phyloP scores from a whole-genome alignment of 73 alveolate genomes.

The Chromera velia region DNA sequence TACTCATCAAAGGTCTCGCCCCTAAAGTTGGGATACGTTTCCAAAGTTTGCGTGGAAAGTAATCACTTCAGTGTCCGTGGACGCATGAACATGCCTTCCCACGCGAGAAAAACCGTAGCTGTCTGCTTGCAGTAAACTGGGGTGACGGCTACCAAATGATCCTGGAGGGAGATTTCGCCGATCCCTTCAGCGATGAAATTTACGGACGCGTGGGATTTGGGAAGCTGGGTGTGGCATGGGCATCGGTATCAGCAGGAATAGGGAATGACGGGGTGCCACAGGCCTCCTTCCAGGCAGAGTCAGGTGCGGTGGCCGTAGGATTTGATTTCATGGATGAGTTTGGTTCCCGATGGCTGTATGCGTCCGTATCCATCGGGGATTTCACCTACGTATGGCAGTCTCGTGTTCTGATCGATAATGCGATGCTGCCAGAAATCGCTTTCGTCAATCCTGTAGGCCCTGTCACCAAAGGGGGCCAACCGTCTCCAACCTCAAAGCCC shows the following conservation, averaged over 20 bases:
- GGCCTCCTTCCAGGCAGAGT: neutral
- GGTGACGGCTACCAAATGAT: neutral
- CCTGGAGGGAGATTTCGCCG: neutral
- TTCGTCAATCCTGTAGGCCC: too few relatives aligned
- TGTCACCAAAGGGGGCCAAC: too few relatives aligned
- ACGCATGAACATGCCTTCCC: too few relatives aligned
- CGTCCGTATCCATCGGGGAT: neutral
- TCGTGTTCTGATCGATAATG: neutral
- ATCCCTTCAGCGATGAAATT: neutral
- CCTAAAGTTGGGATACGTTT: too few relatives aligned
- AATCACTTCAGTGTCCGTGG: too few relatives aligned
- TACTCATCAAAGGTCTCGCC: too few relatives aligned
- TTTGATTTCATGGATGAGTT: neutral
- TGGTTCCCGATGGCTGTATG: neutral
- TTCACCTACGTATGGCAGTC: neutral
- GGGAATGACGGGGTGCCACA: neutral
- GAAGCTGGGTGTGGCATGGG: neutral
- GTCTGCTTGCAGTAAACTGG: too few relatives aligned
- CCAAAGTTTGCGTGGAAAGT: too few relatives aligned
- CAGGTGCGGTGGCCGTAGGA: neutral
- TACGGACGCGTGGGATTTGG: neutral
- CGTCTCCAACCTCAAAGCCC: too few relatives aligned
- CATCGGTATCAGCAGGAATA: neutral
- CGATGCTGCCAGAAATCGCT: neutral
- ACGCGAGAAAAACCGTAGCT: too few relatives aligned